Evolutionary conservation across 2,329 filamentous ascomycete genomes (phyloP).

Genomic region (Paraconiothyrium sp.): DNA sequence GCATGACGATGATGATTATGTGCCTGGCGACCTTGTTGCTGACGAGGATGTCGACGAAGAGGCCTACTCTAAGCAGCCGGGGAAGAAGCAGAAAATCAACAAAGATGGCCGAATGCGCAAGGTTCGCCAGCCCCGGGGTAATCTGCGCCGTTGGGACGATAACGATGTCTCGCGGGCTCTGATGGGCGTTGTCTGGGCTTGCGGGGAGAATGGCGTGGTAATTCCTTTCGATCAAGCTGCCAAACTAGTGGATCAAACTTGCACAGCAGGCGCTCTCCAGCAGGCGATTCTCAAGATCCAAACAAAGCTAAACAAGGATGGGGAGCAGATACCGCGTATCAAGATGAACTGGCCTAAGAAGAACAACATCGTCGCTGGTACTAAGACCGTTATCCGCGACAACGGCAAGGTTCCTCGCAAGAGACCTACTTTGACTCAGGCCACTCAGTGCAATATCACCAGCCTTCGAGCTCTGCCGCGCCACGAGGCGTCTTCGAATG

Average conservation of each 20-base stretch:
- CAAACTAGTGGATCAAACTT: slow-evolving; percentile 31
- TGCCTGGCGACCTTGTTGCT: not conserved
- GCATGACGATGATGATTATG: slow-evolving; percentile 2
- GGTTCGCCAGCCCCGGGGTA: slow-evolving; percentile 39
- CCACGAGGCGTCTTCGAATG: not conserved
- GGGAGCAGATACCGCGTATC: slow-evolving; percentile 14
- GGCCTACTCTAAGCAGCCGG: slow-evolving; percentile 24
- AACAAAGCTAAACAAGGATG: slow-evolving; percentile 18
- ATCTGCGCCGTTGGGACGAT: slow-evolving; percentile 43
- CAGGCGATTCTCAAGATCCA: slow-evolving; percentile 47
- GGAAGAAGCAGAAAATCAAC: slow-evolving; percentile 36
- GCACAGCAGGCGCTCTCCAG: slow-evolving; percentile 42
- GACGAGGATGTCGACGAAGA: slow-evolving; percentile 9
- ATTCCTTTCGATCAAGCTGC: slow-evolving; percentile 45
- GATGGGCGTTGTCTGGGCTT: slow-evolving; percentile 43
- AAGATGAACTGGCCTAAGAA: slow-evolving; percentile 21
- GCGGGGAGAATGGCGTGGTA: slow-evolving; percentile 37
- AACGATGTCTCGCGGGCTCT: slow-evolving; percentile 39
- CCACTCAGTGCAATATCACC: not conserved
- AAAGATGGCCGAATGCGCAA: slow-evolving; percentile 41
- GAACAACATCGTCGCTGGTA: not conserved
- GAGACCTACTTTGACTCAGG: slow-evolving; percentile 5
- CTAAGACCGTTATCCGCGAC: not conserved
- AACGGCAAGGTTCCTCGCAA: slow-evolving; percentile 10
- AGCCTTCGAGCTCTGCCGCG: not conserved